Percentiles rank a stretch among this genome's conserved stretches.
These are phyloP conservation scores for Globisporangium polare DNA, from an alignment of 352 stramenopile genomes.

Conservation along the genomic window DNA sequence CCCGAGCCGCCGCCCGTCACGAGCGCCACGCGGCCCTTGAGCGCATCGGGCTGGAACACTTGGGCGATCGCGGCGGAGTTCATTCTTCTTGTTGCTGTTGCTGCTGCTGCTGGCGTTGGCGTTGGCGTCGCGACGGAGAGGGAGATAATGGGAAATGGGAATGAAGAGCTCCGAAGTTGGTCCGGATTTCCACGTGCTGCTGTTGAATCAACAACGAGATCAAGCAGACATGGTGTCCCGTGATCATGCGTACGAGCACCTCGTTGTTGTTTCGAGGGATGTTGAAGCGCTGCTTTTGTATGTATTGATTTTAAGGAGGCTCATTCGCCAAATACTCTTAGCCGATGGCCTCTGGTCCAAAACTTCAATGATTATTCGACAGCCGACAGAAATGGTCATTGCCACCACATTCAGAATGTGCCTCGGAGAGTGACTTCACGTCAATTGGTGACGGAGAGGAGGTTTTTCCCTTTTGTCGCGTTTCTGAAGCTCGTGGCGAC, in stretches of 20 bases:
- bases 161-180: background rate
- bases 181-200: background rate
- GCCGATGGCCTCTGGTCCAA: background rate
- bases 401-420: background rate
- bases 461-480: no score
- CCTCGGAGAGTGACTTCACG: background rate
- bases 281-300: background rate
- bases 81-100: constrained; percentile 24
- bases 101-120: background rate
- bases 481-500: no score
- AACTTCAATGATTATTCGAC: constrained; percentile 13
- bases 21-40: constrained; percentile 77
- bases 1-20: constrained; percentile 93
- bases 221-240: background rate
- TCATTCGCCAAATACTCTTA: background rate
- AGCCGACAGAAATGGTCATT: background rate
- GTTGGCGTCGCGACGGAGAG: background rate
- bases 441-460: background rate
- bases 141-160: background rate
- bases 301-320: background rate
- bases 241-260: background rate
- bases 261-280: background rate
- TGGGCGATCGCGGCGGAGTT: constrained; percentile 42
- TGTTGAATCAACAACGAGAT: background rate
- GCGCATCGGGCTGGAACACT: constrained; percentile 55